A percentile compares a stretch with the other conserved stretches of the same genome.
phyloP scores from a whole-genome alignment of 1,284 basidiomycete species.

The Termitomyces sp. region DNA sequence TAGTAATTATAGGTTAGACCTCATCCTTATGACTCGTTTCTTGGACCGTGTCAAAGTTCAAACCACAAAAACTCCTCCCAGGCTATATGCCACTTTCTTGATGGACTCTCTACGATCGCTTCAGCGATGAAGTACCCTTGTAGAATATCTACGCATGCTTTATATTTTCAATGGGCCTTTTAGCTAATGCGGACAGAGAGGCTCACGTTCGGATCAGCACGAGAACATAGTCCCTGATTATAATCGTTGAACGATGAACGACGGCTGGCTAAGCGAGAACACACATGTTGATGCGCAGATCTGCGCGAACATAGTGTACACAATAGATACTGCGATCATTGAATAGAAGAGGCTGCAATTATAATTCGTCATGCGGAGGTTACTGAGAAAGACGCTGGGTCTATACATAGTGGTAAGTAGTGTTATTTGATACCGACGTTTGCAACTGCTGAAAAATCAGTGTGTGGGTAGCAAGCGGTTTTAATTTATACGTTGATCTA shows the following conservation, averaged over 20 bases:
- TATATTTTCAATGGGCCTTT: background rate
- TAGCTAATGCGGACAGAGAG: background rate
- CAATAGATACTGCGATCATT: background rate
- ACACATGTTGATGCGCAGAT: background rate
- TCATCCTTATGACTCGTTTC: background rate
- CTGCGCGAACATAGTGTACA: too few species aligned
- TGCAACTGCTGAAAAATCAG: background rate
- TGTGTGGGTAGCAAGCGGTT: background rate
- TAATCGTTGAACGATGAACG: background rate
- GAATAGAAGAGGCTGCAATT: background rate
- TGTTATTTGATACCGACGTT: background rate
- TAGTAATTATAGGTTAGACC: background rate
- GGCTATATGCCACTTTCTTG: background rate
- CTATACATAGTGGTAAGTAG: background rate
- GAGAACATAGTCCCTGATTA: background rate
- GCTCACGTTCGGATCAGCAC: background rate
- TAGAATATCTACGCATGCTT: background rate
- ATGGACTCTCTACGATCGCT: background rate
- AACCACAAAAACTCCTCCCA: background rate
- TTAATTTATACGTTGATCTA: background rate
- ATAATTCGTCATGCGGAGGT: background rate
- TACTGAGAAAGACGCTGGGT: background rate
- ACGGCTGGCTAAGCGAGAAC: background rate
- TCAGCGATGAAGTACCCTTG: background rate
- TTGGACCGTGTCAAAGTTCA: too few species aligned